Evolutionary conservation across 169 alveolate genomes (phyloP).

Genomic region (Babesia ovata): DNA sequence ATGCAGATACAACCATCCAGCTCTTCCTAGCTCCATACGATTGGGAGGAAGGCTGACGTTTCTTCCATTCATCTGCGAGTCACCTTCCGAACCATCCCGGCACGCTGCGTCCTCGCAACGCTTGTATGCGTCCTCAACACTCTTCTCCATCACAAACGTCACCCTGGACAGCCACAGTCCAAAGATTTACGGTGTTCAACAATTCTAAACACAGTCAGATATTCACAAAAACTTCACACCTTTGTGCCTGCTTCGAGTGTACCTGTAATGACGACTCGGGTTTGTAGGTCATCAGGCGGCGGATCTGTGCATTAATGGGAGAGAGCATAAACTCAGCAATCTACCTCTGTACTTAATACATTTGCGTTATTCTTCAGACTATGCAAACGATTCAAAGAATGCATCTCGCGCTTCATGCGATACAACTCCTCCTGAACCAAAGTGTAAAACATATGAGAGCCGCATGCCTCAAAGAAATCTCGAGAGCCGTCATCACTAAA

Average conservation of each 20-base stretch:
- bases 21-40: constrained; percentile 81
- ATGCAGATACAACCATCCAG: constrained; percentile 83
- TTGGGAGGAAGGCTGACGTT: constrained; percentile 71
- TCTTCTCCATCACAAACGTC: neutral
- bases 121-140: constrained; percentile 53
- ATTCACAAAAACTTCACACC: neutral
- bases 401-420: constrained; percentile 50
- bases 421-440: constrained; percentile 53
- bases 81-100: constrained; percentile 22
- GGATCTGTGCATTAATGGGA: neutral
- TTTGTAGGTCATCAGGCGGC: constrained; percentile 17
- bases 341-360: neutral
- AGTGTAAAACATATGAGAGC: neutral
- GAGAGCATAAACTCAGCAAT: neutral
- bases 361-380: constrained; percentile 2
- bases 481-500: constrained; percentile 52
- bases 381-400: neutral
- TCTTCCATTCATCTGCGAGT: neutral
- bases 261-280: constrained; percentile 6
- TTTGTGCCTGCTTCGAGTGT: constrained; percentile 4
- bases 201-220: neutral
- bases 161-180: constrained; percentile 7
- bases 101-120: constrained; percentile 68
- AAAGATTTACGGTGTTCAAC: neutral
- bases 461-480: constrained; percentile 53